phyloP scores from a whole-genome alignment of 164 flowering plant genomes.

The Sextonia rubra region DNA sequence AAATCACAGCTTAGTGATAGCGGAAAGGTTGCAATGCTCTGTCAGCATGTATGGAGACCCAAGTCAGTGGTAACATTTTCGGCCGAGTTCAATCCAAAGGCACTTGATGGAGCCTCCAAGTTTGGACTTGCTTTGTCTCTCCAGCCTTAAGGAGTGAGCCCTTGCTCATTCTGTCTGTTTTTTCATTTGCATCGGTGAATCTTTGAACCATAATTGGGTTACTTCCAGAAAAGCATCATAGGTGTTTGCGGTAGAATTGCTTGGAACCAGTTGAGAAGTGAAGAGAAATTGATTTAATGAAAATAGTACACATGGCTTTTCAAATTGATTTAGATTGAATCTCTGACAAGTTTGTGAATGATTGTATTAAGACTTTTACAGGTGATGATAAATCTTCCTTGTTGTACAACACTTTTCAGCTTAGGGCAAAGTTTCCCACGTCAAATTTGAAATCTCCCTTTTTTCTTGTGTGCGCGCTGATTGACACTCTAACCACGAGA shows the following conservation, averaged over 20 bases:
- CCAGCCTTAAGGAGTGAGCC: constrained; percentile 41
- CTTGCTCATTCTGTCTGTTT: neutral
- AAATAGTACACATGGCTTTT: neutral
- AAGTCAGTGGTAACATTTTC: constrained; percentile 64
- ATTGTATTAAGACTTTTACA: too few species aligned
- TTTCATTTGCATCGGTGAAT: neutral
- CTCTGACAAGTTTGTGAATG: neutral
- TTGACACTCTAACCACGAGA: too few species aligned
- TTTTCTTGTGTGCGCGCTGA: too few species aligned
- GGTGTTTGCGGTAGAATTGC: neutral
- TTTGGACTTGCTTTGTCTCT: constrained; percentile 67
- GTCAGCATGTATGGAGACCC: constrained; percentile 75
- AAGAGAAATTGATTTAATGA: neutral
- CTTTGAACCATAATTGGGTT: neutral
- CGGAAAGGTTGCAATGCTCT: constrained; percentile 45
- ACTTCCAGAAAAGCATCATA: neutral
- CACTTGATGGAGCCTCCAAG: constrained; percentile 30
- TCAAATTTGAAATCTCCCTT: too few species aligned
- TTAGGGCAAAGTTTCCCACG: too few species aligned
- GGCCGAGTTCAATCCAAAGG: constrained; percentile 52
- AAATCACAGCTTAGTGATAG: constrained; percentile 44
- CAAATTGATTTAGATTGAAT: neutral
- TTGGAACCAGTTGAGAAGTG: neutral
- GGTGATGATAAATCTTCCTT: too few species aligned
- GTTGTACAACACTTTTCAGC: too few species aligned